These are phyloP conservation scores for Ilex paraguariensis DNA, from an alignment of 305 asterid species.

Conservation along the genomic window DNA sequence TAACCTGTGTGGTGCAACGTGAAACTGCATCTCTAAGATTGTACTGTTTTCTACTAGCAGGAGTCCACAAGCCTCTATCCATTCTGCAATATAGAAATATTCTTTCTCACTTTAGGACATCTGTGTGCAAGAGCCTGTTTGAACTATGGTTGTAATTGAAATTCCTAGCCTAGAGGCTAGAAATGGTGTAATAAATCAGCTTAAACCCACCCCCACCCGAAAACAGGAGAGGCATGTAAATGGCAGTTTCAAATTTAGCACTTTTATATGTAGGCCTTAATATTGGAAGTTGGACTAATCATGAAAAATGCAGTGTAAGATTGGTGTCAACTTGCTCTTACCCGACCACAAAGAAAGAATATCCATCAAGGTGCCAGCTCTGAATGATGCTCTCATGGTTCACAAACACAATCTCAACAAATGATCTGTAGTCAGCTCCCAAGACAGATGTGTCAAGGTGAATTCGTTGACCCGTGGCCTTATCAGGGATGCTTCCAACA, in stretches of 20 bases:
- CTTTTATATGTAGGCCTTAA: too few species aligned
- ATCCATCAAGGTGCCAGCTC: constrained; percentile 76
- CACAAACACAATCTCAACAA: constrained; percentile 63
- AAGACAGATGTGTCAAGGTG: constrained; percentile 51
- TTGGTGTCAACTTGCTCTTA: constrained; percentile 10
- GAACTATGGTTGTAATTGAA: too few species aligned
- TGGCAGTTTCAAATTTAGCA: too few species aligned
- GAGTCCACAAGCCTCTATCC: constrained; percentile 56
- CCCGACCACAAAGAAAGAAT: constrained; percentile 72
- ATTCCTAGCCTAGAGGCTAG: too few species aligned
- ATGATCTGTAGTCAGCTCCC: constrained; percentile 57
- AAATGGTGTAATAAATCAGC: too few species aligned
- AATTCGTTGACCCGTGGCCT: constrained; percentile 24
- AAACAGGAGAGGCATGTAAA: too few species aligned
- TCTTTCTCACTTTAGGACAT: not conserved
- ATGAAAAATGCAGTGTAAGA: not conserved
- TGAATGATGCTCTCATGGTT: constrained; percentile 44
- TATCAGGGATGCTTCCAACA: constrained; percentile 56
- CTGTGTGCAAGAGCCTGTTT: too few species aligned
- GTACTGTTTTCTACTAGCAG: constrained; percentile 40
- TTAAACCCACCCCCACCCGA: too few species aligned
- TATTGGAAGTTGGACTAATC: too few species aligned
- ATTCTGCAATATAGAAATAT: constrained; percentile 35
- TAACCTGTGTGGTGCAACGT: constrained; percentile 63
- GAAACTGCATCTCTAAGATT: constrained; percentile 59